Evolutionary conservation across 2,329 filamentous ascomycete genomes (phyloP), one percentile per base, ranked within the genome.

Genomic region (Lachnellula subtilissima): DNA sequence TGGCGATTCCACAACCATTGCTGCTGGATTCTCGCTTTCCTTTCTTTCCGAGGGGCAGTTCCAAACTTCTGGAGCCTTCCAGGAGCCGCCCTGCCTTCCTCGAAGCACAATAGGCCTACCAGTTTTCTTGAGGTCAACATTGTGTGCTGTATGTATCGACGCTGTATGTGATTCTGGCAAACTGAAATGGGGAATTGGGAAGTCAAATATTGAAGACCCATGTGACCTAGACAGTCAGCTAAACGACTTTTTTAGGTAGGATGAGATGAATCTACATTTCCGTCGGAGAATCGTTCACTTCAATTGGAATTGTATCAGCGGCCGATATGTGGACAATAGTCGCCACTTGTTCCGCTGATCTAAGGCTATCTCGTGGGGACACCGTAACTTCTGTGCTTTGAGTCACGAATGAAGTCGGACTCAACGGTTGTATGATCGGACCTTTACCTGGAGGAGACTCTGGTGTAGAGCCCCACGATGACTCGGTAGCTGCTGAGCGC

Each of bases 381-480:
- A 71, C 64, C 1, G 66, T 70, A 37, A 75, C 66, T 54, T 76
- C 72, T 5, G 73, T 75, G 11, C 64, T 72, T 58, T 73, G 72
- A 5, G 71, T 75, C 45, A 78, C 66, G 55, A 73, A 76, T 1
- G 77, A 78, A 2, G 67, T 72, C 14, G 72, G 70, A 3, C 72
- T 75, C 12, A 78, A 63, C 8, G 68, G 66, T 56, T 78, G 76
- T 14, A 75, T 65, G 25, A 61, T 50, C 23, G 45, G 57, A 46
- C 50, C 52, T 40, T 69, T 70, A 11, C 46, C 57, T 14, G 62
- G 48, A 19, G 57, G 60, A 4, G 66, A 64, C 42, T 72, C 70
- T 14, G 65, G 59, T 9, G 65, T 57, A 5, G 71, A 71, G 4
- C 65, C 65, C 48, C 67, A 71, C 17, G 68, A 70, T 9, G 72